Base-by-base conservation (phyloP, 2,329 filamentous ascomycete genomes). In the Sodiomyces alkalinus region DNA sequence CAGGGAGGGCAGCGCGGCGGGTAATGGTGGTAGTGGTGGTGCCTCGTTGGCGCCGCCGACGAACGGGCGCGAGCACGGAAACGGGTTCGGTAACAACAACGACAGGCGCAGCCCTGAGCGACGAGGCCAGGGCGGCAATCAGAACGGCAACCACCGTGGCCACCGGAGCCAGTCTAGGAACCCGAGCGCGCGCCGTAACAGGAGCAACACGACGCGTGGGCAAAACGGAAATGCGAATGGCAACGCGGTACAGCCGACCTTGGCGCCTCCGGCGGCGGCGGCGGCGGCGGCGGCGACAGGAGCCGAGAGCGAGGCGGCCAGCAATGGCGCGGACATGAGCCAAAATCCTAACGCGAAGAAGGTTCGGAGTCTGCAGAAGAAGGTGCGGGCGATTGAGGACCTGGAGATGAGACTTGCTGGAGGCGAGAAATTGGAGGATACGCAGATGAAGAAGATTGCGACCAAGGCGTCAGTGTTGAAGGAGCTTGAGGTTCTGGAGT, bases 351-450 rank as follows among this genome's bases (percentile, higher is more conserved):
- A 80, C 36, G 85, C 92, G 24, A 98, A 96, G 73, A 98, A 96
- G 64, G 71, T 94, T 36, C 69, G 90, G 31, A 82, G 82, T 34
- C 65, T 98, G 37, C 68, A 93, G 51, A 98, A 98, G 71, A 98
- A 98, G 68, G 80, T 98, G 37, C 74, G 90, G 13, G 90, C 90
- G 8, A 98, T 98, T 47, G 90, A 98, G 49, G 90, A 98, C 51
- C 61, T 98, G 36, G 93, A 96, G 64, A 94, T 96, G 86, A 74
- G 90, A 32, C 74, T 86, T 40, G 90, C 87, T 3, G 77, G 79
- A 19, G 87, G 87, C 5, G 90, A 98, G 65, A 96, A 94, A 65
- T 61, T 98, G 35, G 90, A 98, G 59, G 87, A 94, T 47, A 98
- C 90, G 18, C 90, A 98, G 60, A 74, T 98, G 55, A 92, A 93